A percentile compares a stretch with the other conserved stretches of the same genome.
phyloP scores from a whole-genome alignment of 192 early-diverging fungal genomes.

The Podila horticola region DNA sequence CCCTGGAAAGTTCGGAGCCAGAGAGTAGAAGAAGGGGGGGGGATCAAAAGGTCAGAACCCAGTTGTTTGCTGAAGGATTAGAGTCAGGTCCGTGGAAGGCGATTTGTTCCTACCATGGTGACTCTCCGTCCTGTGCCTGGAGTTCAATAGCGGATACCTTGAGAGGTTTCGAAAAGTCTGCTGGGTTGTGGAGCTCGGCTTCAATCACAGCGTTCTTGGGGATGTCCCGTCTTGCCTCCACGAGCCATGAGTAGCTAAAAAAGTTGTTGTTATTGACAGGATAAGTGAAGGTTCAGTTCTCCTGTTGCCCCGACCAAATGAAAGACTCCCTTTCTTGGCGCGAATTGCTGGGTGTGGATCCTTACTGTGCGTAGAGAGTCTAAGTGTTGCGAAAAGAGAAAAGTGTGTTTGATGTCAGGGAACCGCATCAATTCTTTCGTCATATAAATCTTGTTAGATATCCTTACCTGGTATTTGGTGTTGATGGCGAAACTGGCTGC shows the following conservation, averaged over 20 bases:
- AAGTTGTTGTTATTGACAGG: background rate
- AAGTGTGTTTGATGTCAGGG: background rate
- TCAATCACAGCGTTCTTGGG: slow-evolving; percentile 47
- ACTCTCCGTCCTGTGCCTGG: slow-evolving; percentile 41
- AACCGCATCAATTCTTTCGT: background rate
- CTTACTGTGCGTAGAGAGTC: slow-evolving; percentile 48
- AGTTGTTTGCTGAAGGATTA: too few relatives aligned
- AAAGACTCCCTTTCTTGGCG: too few relatives aligned
- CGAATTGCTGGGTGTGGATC: too few relatives aligned
- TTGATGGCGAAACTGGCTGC: slow-evolving; percentile 48
- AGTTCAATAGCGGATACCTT: slow-evolving; percentile 37
- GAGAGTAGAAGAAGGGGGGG: background rate
- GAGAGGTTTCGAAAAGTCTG: slow-evolving; percentile 43
- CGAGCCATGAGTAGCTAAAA: slow-evolving; percentile 47
- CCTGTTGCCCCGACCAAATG: background rate
- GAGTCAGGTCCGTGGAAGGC: too few relatives aligned
- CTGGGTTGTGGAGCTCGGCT: slow-evolving; percentile 45
- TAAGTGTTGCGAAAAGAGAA: background rate
- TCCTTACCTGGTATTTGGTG: slow-evolving; percentile 42
- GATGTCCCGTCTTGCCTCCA: slow-evolving; percentile 41
- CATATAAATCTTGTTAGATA: background rate
- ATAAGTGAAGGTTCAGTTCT: background rate
- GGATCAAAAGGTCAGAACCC: too few relatives aligned
- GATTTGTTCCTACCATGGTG: slow-evolving; percentile 24
- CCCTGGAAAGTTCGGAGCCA: background rate